Conservation (phyloP, 2,329 filamentous ascomycete species). For the Aspergillus hortae region DNA sequence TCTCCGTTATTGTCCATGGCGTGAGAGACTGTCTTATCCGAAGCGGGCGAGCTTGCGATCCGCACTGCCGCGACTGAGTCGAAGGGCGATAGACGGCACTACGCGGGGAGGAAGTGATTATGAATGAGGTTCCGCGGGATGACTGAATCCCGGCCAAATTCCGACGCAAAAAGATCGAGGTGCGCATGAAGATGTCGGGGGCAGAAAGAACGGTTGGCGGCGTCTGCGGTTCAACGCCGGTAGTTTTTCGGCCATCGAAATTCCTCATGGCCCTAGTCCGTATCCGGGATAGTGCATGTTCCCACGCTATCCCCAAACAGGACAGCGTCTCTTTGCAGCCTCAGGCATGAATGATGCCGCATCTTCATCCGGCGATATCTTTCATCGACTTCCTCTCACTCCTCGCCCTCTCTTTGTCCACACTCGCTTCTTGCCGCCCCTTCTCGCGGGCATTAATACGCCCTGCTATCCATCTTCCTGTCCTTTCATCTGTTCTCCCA, state of each 20-base stretch:
- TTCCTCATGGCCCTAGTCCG: not conserved
- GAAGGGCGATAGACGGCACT: not conserved
- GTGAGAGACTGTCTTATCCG: not conserved
- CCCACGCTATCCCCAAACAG: not conserved
- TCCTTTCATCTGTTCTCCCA: not conserved
- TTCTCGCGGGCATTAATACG: not conserved
- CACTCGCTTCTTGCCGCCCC: not conserved
- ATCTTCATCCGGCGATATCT: not conserved
- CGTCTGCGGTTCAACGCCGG: not conserved
- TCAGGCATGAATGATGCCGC: not conserved
- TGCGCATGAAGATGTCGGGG: conserved; percentile 6
- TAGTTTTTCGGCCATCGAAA: not conserved
- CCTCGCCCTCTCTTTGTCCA: not conserved
- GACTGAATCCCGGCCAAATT: not conserved
- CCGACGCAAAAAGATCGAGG: conserved; percentile 4
- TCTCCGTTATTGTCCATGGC: conserved; percentile 35
- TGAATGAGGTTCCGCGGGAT: not conserved
- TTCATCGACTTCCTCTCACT: not conserved
- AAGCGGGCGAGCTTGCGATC: not conserved
- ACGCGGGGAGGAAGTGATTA: not conserved
- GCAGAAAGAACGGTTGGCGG: not conserved
- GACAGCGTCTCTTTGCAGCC: not conserved
- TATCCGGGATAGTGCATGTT: not conserved
- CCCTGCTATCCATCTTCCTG: not conserved
- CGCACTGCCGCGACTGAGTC: not conserved